Evolutionary conservation across 495 filamentous ascomycete genomes (phyloP).

Genomic region (Podospora comata): DNA sequence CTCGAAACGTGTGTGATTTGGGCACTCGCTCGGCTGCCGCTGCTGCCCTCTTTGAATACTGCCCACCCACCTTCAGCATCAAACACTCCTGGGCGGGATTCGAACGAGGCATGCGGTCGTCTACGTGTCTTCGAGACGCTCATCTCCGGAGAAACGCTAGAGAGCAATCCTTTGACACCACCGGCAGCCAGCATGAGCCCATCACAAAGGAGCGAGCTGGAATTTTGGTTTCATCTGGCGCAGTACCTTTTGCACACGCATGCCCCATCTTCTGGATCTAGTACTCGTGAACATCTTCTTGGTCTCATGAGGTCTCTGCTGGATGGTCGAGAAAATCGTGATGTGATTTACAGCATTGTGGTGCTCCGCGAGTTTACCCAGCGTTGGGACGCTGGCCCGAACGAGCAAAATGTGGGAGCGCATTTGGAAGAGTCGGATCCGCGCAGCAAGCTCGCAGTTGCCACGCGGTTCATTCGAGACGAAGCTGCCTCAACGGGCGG

Average conservation of each 20-base stretch:
- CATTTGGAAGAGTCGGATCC: conserved; percentile 68
- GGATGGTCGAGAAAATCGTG: conserved; percentile 80
- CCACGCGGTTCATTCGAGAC: conserved; percentile 75
- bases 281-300: conserved; percentile 61
- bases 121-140: conserved; percentile 73
- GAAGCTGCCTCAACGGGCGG: conserved; percentile 64
- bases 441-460: conserved; percentile 70
- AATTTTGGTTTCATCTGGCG: conserved; percentile 78
- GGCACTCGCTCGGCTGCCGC: conserved; percentile 50
- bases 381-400: conserved; percentile 60
- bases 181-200: conserved; percentile 49
- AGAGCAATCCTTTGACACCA: conserved; percentile 54
- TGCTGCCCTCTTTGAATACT: conserved; percentile 29
- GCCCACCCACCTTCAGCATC: conserved; percentile 7
- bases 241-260: conserved; percentile 67
- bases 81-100: conserved; percentile 43
- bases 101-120: conserved; percentile 59
- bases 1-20: conserved; percentile 72
- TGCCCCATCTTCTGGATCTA: conserved; percentile 44
- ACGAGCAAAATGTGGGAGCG: conserved; percentile 56
- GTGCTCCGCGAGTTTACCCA: conserved; percentile 71
- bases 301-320: conserved; percentile 61
- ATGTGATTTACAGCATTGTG: conserved; percentile 85
- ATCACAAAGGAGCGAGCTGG: conserved; percentile 58
- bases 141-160: conserved; percentile 63